Evolutionary conservation across 139 green algal species (phyloP), one percentile per base, ranked within the genome.

Genomic region (Gonium pectorale): DNA sequence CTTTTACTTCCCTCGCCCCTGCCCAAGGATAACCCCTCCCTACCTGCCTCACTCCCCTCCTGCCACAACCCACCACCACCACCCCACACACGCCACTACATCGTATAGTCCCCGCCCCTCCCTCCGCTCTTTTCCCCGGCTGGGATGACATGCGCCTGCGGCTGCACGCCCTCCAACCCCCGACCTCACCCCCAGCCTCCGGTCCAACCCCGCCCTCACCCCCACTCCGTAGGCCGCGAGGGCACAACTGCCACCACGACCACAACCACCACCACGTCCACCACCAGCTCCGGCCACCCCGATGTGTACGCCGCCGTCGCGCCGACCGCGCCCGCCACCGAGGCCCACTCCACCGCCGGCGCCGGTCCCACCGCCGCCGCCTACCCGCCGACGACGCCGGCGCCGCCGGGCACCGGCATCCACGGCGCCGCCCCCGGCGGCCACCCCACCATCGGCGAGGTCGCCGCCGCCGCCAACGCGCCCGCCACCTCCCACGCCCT

Each of bases 401-500:
- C 71, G 3, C 44, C 69, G 15, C n/a, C n/a, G n/a, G n/a, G n/a
- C n/a, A n/a, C n/a, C n/a, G n/a, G n/a, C n/a, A n/a, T n/a, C n/a
- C n/a, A n/a, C n/a, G n/a, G n/a, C 56, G 56, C 26, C 24, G 56
- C 19, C 24, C 46, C 31, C 33, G 46, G 27, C 31, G 44, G 46
- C 46, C 46, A 49, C 26, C 22, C 31, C 26, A 66, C 70, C 13
- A 66, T 66, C 15, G 70, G 70, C 35, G 70, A 46, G 17, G 70
- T 66, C 13, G 72, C 52, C 26, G 72, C 49, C 22, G 52, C 52
- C 22, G 72, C 72, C 51, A 79, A 79, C 72, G 72, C 37, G 5
- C 52, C 72, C 35, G 49, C 72, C 51, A 22, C 37, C 52, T 29
- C 26, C 22, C 49, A 67, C 52, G 52, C 52, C 35, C 49, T 35